These are phyloP conservation scores for Mikania micrantha DNA, from an alignment of 129 eudicot species.

Conservation along the genomic window DNA sequence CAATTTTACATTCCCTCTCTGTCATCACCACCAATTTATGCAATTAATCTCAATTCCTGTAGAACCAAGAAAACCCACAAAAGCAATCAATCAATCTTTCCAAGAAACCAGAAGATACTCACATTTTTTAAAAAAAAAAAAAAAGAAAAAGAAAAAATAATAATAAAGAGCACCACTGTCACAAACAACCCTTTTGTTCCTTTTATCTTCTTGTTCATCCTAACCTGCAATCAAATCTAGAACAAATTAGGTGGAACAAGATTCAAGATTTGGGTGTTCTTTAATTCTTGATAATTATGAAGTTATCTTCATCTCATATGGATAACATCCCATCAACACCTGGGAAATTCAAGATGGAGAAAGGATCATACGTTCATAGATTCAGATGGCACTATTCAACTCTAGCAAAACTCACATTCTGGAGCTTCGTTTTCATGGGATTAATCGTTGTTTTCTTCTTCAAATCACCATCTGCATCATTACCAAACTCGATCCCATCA, in stretches of 20 bases:
- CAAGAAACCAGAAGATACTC: constrained; percentile 70
- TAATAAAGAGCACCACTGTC: no score
- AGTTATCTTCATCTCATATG: constrained; percentile 59
- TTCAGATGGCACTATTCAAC: constrained; percentile 46
- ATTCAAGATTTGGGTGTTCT: not conserved
- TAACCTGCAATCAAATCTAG: not conserved
- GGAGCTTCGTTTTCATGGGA: constrained; percentile 64
- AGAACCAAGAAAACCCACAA: constrained; percentile 25
- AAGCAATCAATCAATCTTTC: constrained; percentile 34
- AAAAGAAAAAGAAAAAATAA: no score
- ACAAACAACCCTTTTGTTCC: not conserved
- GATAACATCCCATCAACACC: constrained; percentile 65
- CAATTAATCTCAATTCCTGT: constrained; percentile 27
- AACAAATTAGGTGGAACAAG: not conserved
- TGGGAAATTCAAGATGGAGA: constrained; percentile 79
- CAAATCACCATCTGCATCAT: constrained; percentile 42
- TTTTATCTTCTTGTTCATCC: constrained; percentile 16
- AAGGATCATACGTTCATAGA: constrained; percentile 47
- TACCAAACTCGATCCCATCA: constrained; percentile 26
- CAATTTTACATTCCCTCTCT: constrained; percentile 32
- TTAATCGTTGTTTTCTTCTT: constrained; percentile 53
- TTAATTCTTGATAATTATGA: constrained; percentile 24
- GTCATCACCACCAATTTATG: constrained; percentile 28
- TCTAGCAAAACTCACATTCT: constrained; percentile 64
- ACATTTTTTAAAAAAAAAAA: constrained; percentile 15